Base-by-base conservation (phyloP, 345 rosid species). In the Trapa bicornis region DNA sequence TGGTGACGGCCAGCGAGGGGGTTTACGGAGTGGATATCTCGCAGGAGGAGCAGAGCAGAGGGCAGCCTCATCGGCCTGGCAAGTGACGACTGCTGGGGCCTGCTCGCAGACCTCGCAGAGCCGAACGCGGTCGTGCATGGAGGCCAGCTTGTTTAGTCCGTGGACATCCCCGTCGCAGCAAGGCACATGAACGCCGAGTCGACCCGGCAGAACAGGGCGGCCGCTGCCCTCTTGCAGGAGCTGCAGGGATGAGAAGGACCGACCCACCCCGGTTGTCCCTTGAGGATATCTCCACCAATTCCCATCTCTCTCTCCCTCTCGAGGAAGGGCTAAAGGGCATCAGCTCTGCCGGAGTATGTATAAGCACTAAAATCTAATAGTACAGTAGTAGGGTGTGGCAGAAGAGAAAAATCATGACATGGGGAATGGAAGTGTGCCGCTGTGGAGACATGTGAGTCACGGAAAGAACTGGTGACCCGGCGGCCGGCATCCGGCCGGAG, bases 11-110 rank as follows among this genome's bases (percentile, higher is more conserved):
- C 62, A 3, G 84, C 76, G 75, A 79, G 43, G 11, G 82, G 84
- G 69, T 81, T 76, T 14, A 80, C 82, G 3, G 84, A 45, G 74
- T 81, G 84, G 68, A 78, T 70, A 52, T 81, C 84, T 81, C 84
- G 62, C 80, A 81, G 43, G 29, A 22, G 29, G 1, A 43, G 75
- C 54, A 45, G 70, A 60, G 61, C 84, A 81, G 4, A 81, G 80
- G n/a, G 62, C 70, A 2, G 84, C 84, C 8, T 78, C 82, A 8
- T 81, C 84, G 22, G 84, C 81, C 65, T 72, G 74, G 70, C 84
- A 81, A 1, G 77, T 70, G 10, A 81, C 76, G 43, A 75, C 72
- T 0, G 84, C 80, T 0, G 82, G 82, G 0, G 82, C 84, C n/a
- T 75, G 80, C 68, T 78, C 80, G 71, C 84, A 74, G 61, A 75